Conservation (phyloP, 331 rosid genomes). For the Saraca asoca region DNA sequence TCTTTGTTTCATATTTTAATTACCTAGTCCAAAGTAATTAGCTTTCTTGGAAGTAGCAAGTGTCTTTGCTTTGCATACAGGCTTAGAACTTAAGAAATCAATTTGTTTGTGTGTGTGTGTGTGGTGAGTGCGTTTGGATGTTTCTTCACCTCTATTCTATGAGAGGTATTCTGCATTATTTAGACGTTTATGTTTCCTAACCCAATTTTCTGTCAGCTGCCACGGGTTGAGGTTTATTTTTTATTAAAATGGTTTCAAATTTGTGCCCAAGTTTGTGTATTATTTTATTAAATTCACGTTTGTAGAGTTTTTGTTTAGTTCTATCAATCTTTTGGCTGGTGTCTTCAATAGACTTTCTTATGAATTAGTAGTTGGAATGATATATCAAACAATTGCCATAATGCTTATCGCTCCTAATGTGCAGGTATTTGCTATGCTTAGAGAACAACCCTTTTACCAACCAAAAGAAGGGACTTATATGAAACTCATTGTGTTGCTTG, state of each 20-base stretch:
- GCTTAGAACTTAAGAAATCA: too few relatives aligned
- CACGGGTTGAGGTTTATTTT: too few relatives aligned
- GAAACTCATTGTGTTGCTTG: slow-evolving; percentile 86
- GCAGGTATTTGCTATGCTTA: slow-evolving; percentile 91
- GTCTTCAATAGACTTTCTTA: neutral
- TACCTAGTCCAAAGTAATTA: too few relatives aligned
- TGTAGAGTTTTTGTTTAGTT: slow-evolving; percentile 2
- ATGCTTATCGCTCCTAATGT: slow-evolving; percentile 1
- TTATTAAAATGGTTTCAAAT: too few relatives aligned
- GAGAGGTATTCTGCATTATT: neutral
- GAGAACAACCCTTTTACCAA: slow-evolving; percentile 78
- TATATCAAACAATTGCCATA: neutral
- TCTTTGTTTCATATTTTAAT: too few relatives aligned
- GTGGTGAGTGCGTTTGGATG: neutral
- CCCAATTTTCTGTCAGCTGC: neutral
- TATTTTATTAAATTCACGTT: neutral
- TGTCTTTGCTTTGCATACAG: neutral
- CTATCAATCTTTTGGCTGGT: slow-evolving; percentile 18
- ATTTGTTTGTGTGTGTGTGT: too few relatives aligned
- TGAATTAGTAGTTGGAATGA: neutral
- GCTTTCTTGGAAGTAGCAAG: neutral
- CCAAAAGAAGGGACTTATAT: slow-evolving; percentile 98
- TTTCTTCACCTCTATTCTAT: neutral
- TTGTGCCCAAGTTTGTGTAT: neutral
- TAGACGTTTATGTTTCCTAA: neutral